Conservation (phyloP, 108 stramenopile species). For the Skeletonema costatum region DNA sequence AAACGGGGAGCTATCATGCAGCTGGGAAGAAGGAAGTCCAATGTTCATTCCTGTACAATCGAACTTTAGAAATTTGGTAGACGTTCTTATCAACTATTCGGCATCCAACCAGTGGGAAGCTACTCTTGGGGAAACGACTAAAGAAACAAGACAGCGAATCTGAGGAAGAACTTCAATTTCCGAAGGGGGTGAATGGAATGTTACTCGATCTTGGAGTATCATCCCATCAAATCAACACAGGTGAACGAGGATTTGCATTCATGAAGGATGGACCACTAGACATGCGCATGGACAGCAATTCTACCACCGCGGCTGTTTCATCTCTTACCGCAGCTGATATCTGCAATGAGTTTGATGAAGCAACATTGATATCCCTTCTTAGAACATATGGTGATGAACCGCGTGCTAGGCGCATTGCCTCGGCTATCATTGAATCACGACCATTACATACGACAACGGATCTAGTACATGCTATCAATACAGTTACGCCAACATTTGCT, state of each 20-base stretch:
- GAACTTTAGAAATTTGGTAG: slow-evolving; percentile 48
- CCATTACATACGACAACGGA: slow-evolving; percentile 80
- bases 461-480: slow-evolving; percentile 75
- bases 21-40: slow-evolving; percentile 41
- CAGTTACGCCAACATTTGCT: slow-evolving; percentile 76
- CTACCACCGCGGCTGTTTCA: slow-evolving; percentile 18
- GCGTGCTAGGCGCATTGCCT: slow-evolving; percentile 69
- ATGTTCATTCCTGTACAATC: slow-evolving; percentile 68
- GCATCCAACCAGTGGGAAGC: slow-evolving; percentile 33
- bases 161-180: slow-evolving; percentile 32
- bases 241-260: slow-evolving; percentile 92
- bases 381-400: slow-evolving; percentile 87
- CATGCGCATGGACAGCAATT: slow-evolving; percentile 89
- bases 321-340: slow-evolving; percentile 83
- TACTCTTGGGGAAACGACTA: slow-evolving; percentile 29
- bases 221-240: slow-evolving; percentile 91
- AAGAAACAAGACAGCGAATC: slow-evolving; percentile 8
- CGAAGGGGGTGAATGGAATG: slow-evolving; percentile 85
- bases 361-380: slow-evolving; percentile 73
- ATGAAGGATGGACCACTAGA: slow-evolving; percentile 93
- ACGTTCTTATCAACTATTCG: slow-evolving; percentile 52
- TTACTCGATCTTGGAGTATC: slow-evolving; percentile 93
- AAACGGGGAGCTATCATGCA: slow-evolving; percentile 7
- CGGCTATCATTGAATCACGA: slow-evolving; percentile 72
- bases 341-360: slow-evolving; percentile 85